Evolutionary conservation across 345 rosid genomes (phyloP), one percentile per base, ranked within the genome.

Genomic region (Lenwebbia sp.): DNA sequence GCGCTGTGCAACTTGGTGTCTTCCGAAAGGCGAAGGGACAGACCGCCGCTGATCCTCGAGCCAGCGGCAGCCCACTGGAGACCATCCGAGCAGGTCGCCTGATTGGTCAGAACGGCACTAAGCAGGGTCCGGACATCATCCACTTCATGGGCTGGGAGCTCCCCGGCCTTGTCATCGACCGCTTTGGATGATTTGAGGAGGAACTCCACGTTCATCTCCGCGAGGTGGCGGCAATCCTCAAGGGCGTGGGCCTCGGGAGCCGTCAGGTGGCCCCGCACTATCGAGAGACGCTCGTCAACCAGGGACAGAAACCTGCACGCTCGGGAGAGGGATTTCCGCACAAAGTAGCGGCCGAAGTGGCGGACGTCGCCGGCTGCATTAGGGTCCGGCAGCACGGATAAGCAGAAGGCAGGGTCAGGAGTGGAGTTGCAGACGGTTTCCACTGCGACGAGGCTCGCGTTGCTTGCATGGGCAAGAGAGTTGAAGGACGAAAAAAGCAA

Each of bases 341-440:
- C 90, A 5, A 94, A 91, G 88, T 88, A 88, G 50, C 96, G 89
- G 84, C 93, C 92, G 33, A 89, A 94, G n/a, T 76, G 88, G 83
- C 91, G 93, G 86, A 90, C 89, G 84, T 92, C 86, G 62, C 91
- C 86, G 47, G 95, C 83, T 40, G 86, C 89, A 83, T 90, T 75
- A 44, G 52, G 89, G 33, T 93, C 93, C 76, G 93, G 94, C 21
- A 93, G 86, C 30, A 25, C 26, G 13, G 97, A 92, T 82, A 86
- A 88, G 91, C 98, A 95, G 84, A 86, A 95, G 41, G 89, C 60
- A 2, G 98, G 98, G 86, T 95, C 91, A 3, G 93, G 96, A 5
- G 96, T 91, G 74, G 90, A 89, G 83, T 86, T 82, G 91, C 98
- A 95, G 13, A 90, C 74, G 75, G 87, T 85, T 44, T 90, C 86